phyloP scores from a whole-genome alignment of 179 eudicot species.

The Nepenthes alata region DNA sequence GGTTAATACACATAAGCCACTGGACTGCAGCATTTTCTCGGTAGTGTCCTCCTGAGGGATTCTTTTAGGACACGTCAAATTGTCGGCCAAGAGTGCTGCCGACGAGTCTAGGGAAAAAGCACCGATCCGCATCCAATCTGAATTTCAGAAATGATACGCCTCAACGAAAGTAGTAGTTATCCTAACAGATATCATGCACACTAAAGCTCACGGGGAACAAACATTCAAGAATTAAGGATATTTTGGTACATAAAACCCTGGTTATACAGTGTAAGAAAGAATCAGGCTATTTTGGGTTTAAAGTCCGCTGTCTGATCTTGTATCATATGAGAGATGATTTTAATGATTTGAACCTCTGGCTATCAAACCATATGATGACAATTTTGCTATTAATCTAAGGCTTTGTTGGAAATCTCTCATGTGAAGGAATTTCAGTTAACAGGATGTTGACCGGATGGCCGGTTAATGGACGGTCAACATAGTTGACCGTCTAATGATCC shows the following conservation, averaged over 20 bases:
- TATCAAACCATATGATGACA: no score
- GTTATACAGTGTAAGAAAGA: background rate
- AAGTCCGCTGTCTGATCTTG: no score
- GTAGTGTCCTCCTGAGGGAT: slow-evolving; percentile 16
- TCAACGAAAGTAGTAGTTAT: background rate
- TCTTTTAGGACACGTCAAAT: slow-evolving; percentile 29
- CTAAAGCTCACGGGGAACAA: background rate
- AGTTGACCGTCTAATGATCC: no score
- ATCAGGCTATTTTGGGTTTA: background rate
- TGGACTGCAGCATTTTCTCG: slow-evolving; percentile 36
- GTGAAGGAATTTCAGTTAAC: no score
- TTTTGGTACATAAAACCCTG: background rate
- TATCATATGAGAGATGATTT: no score
- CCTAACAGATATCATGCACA: no score
- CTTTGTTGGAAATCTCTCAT: no score
- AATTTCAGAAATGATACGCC: slow-evolving; percentile 6
- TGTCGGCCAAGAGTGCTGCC: slow-evolving; percentile 52
- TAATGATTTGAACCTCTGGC: no score
- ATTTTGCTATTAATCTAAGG: no score
- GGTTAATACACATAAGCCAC: slow-evolving; percentile 47
- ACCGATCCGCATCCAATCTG: slow-evolving; percentile 88
- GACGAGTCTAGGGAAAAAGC: slow-evolving; percentile 51
- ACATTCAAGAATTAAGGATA: background rate
- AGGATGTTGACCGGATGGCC: no score
- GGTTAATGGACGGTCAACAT: no score